Evolutionary conservation across 148 eudicot species (phyloP), one percentile per base, ranked within the genome.

Genomic region (Rhododendron vialii): DNA sequence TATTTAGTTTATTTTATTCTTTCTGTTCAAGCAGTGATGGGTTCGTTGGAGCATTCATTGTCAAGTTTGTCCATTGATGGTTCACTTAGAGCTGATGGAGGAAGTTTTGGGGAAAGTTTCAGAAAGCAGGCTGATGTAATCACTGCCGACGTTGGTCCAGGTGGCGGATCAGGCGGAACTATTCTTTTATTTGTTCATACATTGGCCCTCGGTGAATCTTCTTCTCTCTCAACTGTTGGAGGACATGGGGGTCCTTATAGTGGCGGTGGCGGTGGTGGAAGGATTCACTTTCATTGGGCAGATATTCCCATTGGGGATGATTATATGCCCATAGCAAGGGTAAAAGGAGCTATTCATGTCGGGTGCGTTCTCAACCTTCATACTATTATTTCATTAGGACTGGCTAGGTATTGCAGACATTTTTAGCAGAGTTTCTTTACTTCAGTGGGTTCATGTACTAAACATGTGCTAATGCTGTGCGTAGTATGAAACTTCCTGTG

Each of bases 141-240:
- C 80, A 67, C 79, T 73, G 86, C 92, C 30, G 88, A 82, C 36
- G 57, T 87, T 57, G 95, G 96, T 81, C 93, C 95, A 74, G 99
- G 99, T 30, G 99, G 99, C 85, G 99, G 98, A 88, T 95, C 99
- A 85, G 99, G 99, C 81, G 99, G 99, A 89, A 93, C 95, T 15
- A 90, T 97, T 89, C 98, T 97, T 91, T 86, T 97, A 87, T 97
- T 97, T 93, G 87, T 97, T 84, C 93, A 91, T 63, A 85, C 89
- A 36, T 81, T 97, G 91, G 85, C 59, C 71, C 94, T 97, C 85
- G 91, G 93, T 47, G 88, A 91, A 61, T 91, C 90, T 80, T 93
- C 96, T 74, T 82, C 87, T 78, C 84, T 97, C 86, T 97, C 99
- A 86, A 91, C 94, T 83, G 86, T 88, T 86, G 99, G 99, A 83